Evolutionary conservation across 495 filamentous ascomycete genomes (phyloP).

Genomic region (Pyrenula massariospora): DNA sequence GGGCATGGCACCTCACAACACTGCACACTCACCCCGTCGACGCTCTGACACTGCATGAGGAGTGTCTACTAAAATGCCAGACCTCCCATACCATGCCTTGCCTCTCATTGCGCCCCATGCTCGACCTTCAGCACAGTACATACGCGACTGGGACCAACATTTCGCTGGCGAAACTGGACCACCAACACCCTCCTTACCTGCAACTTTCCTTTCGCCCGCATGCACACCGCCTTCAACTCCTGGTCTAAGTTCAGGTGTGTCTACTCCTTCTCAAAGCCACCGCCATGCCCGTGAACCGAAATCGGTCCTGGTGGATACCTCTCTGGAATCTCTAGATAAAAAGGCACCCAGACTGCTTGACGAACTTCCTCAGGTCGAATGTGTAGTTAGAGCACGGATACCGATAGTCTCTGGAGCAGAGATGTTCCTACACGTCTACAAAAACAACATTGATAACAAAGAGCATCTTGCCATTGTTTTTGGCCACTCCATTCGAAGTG

Average conservation of each 20-base stretch:
- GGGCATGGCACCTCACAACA: too few species aligned
- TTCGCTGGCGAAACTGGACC: constrained; percentile 11
- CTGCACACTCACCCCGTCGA: too few species aligned
- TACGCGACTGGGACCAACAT: constrained; percentile 23
- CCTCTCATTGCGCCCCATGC: constrained; percentile 36
- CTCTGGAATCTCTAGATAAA: constrained; percentile 12
- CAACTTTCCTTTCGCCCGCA: constrained; percentile 55
- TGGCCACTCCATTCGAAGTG: constrained; percentile 69
- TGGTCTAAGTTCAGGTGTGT: constrained; percentile 43
- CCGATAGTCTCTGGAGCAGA: constrained; percentile 81
- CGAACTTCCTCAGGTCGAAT: constrained; percentile 62
- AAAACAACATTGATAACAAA: constrained; percentile 84
- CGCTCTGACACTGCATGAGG: too few species aligned
- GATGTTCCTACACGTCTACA: constrained; percentile 95
- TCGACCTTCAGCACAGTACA: constrained; percentile 13
- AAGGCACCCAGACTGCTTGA: constrained; percentile 58
- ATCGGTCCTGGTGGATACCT: constrained; percentile 43
- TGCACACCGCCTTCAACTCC: constrained; percentile 71
- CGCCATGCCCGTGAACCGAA: constrained; percentile 21
- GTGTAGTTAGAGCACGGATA: constrained; percentile 73
- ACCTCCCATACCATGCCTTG: constrained; percentile 38
- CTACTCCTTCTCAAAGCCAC: constrained; percentile 15
- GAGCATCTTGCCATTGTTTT: constrained; percentile 99
- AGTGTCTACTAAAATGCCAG: constrained; percentile 24
- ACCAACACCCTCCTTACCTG: constrained; percentile 30